Base-by-base conservation (phyloP, 2,329 filamentous ascomycete species). In the Diaporthe australafricana region DNA sequence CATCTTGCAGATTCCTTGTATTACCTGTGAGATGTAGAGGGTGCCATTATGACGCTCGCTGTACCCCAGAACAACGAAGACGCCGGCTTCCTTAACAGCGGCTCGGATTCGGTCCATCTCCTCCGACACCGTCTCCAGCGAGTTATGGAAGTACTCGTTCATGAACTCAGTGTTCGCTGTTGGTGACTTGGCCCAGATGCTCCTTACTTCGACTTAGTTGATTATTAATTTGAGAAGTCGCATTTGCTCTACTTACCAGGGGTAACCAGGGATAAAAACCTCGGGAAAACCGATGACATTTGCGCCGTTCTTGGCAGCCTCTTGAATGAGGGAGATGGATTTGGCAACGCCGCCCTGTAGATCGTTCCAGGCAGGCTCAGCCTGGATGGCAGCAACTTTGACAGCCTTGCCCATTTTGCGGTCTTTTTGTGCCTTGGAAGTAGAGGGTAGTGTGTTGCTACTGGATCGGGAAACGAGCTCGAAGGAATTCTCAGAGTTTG, bases 21-120 rank as follows among this genome's bases (percentile, higher is more conserved):
- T 35, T 72, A 68, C 73, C 75, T 87, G 85, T 0, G 84, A 80
- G 27, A 83, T 85, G 74, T 86, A 86, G 12, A 86, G 77, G 63
- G 81, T 83, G 68, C 81, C 81, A 14, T 83, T 76, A 70, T 85
- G 82, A 11, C 83, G 76, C 75, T 86, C 85, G 22, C 84, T 85
- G 77, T 85, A 86, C 3, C 84, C 84, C n/a, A 87, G 78, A 1
- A 83, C 83, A 25, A 84, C 84, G 71, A 79, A 83, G 72, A 86
- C 84, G 7, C 82, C 82, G 65, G 86, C 84, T 40, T 84, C 81
- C 8, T 81, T 81, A 4, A 85, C 85, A n/a, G 85, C 85, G 4
- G 80, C 78, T 30, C 82, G 79, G 48, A 88, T 87, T 0, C 74
- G 72, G 12, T 78, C 75, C 83, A 87, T 85, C 57, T 87, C 80